These are phyloP conservation scores for Fusarium armeniacum DNA, from an alignment of 2,329 filamentous ascomycete species.

Conservation along the genomic window DNA sequence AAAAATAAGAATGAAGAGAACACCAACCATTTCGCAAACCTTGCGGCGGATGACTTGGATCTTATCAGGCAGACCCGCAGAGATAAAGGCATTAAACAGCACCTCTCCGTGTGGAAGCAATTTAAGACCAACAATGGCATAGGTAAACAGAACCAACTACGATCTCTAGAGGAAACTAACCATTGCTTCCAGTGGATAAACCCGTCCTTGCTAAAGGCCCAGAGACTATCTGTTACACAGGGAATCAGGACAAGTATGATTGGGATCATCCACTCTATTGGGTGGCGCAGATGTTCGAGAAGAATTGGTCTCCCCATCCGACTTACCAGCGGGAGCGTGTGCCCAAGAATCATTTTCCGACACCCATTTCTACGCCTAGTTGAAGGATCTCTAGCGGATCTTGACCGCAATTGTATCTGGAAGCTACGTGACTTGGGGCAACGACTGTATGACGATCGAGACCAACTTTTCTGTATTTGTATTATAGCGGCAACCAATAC, in stretches of 20 bases:
- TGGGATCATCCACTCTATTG: constrained; percentile 62
- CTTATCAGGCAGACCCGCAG: constrained; percentile 53
- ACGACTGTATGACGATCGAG: constrained; percentile 7
- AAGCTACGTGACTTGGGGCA: neutral
- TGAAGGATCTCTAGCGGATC: neutral
- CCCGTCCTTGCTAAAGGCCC: neutral
- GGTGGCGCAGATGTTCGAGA: constrained; percentile 62
- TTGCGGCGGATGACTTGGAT: constrained; percentile 53
- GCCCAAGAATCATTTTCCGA: neutral
- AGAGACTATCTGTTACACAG: constrained; percentile 36
- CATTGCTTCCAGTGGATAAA: constrained; percentile 15
- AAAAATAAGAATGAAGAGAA: constrained; percentile 34
- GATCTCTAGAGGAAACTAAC: constrained; percentile 12
- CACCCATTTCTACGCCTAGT: constrained; percentile 1
- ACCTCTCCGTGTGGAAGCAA: constrained; percentile 47
- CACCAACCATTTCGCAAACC: constrained; percentile 49
- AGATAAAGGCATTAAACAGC: constrained; percentile 41
- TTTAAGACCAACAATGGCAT: constrained; percentile 47
- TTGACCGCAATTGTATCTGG: neutral
- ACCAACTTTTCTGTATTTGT: constrained; percentile 1
- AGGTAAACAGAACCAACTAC: constrained; percentile 17
- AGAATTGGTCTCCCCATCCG: constrained; percentile 56
- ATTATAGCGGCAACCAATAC: neutral
- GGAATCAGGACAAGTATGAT: constrained; percentile 47
- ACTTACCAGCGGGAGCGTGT: constrained; percentile 50